Percentiles rank a stretch among this genome's conserved stretches.
These are phyloP conservation scores for Candida ovalis DNA, from an alignment of 805 yeast species.

Conservation along the genomic window DNA sequence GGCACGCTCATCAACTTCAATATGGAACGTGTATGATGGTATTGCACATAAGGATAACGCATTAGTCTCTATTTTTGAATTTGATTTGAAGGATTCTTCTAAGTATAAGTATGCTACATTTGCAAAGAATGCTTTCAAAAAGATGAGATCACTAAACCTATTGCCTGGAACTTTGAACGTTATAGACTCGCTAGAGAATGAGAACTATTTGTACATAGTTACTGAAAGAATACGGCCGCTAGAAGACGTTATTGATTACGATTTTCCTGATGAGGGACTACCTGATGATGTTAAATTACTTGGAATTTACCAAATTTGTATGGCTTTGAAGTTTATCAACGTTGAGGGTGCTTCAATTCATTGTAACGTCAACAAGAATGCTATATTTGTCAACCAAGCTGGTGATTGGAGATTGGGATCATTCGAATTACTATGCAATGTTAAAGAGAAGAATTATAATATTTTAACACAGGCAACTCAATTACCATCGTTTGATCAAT, in stretches of 20 bases:
- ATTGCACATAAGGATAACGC: constrained; percentile 47
- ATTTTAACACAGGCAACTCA: constrained; percentile 20
- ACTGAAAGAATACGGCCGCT: constrained; percentile 67
- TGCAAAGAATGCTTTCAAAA: constrained; percentile 42
- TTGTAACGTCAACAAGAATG: constrained; percentile 54
- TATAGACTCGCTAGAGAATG: constrained; percentile 63
- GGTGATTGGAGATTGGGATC: constrained; percentile 90
- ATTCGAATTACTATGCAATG: constrained; percentile 60
- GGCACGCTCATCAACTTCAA: constrained; percentile 28
- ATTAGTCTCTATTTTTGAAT: constrained; percentile 63
- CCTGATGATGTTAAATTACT: constrained; percentile 37
- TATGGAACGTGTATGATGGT: constrained; percentile 68
- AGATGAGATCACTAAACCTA: constrained; percentile 50
- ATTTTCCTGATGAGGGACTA: constrained; percentile 21
- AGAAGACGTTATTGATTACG: constrained; percentile 31
- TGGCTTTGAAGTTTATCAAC: constrained; percentile 55
- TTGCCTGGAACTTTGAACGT: constrained; percentile 67
- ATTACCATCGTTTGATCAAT: constrained; percentile 22
- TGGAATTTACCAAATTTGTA: constrained; percentile 55
- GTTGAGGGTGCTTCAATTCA: constrained; percentile 56
- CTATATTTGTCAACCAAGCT: constrained; percentile 58
- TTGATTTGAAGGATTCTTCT: constrained; percentile 42
- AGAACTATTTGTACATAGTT: constrained; percentile 51
- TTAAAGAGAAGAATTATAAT: constrained; percentile 41
- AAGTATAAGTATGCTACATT: constrained; percentile 30